Percentiles rank a stretch among this genome's conserved stretches.
Conservation (phyloP, 2,329 filamentous ascomycete species). For the Phoma herbarum region DNA sequence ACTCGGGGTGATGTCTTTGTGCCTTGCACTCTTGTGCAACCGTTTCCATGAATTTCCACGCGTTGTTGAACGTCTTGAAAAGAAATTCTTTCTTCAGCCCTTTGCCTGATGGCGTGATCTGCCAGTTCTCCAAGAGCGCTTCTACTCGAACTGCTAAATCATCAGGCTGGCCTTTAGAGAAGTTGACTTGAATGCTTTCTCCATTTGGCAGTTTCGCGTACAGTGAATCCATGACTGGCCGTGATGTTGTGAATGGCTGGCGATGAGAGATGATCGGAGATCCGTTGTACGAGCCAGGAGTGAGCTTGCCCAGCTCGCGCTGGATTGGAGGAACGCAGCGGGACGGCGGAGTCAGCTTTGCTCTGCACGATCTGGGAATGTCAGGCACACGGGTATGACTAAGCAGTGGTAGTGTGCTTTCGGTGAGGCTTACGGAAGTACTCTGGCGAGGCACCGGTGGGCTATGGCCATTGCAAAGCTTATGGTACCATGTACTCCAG, state of each 20-base stretch:
- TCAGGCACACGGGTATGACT: constrained; percentile 24
- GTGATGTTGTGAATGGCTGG: constrained; percentile 4
- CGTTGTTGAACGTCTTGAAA: constrained; percentile 43
- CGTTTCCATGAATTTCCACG: constrained; percentile 46
- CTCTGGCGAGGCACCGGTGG: constrained; percentile 26
- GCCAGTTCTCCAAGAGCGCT: constrained; percentile 38
- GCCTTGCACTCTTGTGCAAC: constrained; percentile 47
- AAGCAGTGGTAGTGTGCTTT: constrained; percentile 27
- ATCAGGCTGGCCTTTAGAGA: constrained; percentile 39
- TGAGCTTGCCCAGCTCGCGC: constrained; percentile 4
- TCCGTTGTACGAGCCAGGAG: constrained; percentile 7
- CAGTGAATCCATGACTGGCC: background rate
- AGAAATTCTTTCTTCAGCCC: constrained; percentile 40
- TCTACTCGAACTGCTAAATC: constrained; percentile 39
- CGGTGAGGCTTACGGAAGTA: constrained; percentile 37
- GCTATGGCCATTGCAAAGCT: constrained; percentile 14
- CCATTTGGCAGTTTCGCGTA: background rate
- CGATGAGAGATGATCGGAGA: constrained; percentile 9
- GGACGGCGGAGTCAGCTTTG: constrained; percentile 19
- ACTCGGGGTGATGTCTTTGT: constrained; percentile 46
- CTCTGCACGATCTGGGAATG: constrained; percentile 32
- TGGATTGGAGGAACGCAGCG: constrained; percentile 8
- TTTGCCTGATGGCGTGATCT: constrained; percentile 33
- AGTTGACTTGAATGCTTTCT: constrained; percentile 29
- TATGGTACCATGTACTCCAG: background rate